Conservation (phyloP, 257 asterid genomes). For the Petunia axillaris region DNA sequence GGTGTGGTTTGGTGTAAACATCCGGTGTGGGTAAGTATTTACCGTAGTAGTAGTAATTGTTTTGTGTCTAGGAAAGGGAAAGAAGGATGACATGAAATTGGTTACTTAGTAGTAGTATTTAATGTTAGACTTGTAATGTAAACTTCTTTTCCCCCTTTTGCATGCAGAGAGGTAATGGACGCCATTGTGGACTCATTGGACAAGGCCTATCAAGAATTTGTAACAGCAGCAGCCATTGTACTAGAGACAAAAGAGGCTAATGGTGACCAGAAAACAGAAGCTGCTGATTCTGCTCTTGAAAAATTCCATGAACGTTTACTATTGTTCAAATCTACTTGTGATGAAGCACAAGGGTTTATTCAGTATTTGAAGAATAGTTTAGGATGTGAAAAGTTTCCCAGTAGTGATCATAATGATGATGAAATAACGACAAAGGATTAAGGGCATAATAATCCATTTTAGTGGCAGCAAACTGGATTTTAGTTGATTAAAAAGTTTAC, state of each 20-base stretch:
- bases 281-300: not conserved
- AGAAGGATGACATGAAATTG: too few species aligned
- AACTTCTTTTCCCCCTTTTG: not conserved
- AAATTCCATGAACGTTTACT: not conserved
- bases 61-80: too few species aligned
- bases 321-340: constrained; percentile 24
- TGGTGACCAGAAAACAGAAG: not conserved
- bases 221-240: constrained; percentile 7
- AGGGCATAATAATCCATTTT: too few species aligned
- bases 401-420: too few species aligned
- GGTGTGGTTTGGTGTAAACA: too few species aligned
- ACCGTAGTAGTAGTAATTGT: too few species aligned
- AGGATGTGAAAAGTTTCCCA: not conserved
- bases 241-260: constrained; percentile 27
- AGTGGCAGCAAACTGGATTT: too few species aligned
- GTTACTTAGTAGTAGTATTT: too few species aligned
- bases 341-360: constrained; percentile 30
- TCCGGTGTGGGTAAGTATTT: too few species aligned
- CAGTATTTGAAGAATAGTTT: constrained; percentile 19
- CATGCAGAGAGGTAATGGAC: constrained; percentile 30
- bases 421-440: too few species aligned
- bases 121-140: not conserved
- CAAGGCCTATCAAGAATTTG: constrained; percentile 26
- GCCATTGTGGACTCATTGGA: constrained; percentile 30
- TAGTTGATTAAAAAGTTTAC: too few species aligned